These are phyloP conservation scores for Geotrichum carabidarum DNA, from an alignment of 1,139 yeast species.

Conservation along the genomic window DNA sequence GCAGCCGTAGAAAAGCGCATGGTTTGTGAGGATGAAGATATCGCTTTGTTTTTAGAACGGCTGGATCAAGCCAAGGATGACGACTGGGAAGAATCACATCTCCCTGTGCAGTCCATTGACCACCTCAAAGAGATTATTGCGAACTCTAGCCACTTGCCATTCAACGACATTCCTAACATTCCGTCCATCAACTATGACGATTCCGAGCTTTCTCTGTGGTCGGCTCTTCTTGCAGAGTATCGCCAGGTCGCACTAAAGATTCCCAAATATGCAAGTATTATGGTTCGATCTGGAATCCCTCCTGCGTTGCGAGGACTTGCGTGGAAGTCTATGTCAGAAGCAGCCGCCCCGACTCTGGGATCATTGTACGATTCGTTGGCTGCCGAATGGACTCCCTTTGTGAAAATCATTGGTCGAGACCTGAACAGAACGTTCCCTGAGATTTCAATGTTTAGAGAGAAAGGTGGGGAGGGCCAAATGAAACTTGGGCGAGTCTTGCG, in stretches of 20 bases:
- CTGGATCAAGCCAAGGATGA: slow-evolving; percentile 15
- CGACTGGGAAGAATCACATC: slow-evolving; percentile 17
- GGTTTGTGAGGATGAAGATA: slow-evolving; percentile 13
- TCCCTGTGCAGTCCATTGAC: slow-evolving; percentile 10
- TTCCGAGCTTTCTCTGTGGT: slow-evolving; percentile 37
- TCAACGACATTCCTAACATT: slow-evolving; percentile 29
- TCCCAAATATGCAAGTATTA: slow-evolving; percentile 32
- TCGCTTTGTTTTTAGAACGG: slow-evolving; percentile 16
- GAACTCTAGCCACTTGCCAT: slow-evolving; percentile 19
- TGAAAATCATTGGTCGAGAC: slow-evolving; percentile 57
- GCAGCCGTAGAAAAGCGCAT: slow-evolving; percentile 16
- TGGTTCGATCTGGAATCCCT: slow-evolving; percentile 39
- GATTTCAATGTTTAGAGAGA: slow-evolving; percentile 47
- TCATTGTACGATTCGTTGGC: slow-evolving; percentile 41
- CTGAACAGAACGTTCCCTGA: slow-evolving; percentile 60
- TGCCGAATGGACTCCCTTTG: slow-evolving; percentile 43
- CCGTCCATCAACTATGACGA: slow-evolving; percentile 24
- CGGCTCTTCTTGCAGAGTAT: slow-evolving; percentile 37
- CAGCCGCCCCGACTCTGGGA: slow-evolving; percentile 34
- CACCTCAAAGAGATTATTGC: slow-evolving; percentile 11
- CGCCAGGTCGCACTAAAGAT: slow-evolving; percentile 32
- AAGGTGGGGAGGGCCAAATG: slow-evolving; percentile 42
- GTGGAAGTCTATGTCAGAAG: slow-evolving; percentile 39
- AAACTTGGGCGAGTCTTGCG: slow-evolving; percentile 55
- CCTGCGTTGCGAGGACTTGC: slow-evolving; percentile 39